These are phyloP conservation scores for Schwanniomyces sp. DNA, from an alignment of 805 yeast genomes.

Conservation along the genomic window DNA sequence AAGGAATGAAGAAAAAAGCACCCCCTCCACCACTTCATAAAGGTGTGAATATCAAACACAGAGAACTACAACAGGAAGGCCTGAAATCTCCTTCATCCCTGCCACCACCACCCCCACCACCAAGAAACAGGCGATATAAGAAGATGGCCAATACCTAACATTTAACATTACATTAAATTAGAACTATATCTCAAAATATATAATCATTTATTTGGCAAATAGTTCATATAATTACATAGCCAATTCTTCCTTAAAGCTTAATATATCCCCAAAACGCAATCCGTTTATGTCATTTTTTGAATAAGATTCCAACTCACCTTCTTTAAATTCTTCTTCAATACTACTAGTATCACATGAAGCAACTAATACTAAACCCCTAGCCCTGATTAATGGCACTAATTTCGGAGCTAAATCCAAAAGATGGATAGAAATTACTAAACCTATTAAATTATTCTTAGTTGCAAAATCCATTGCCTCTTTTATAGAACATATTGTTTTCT, in stretches of 20 bases:
- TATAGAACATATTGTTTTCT: conserved; percentile 58
- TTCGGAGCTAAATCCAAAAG: conserved; percentile 73
- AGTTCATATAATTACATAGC: conserved; percentile 18
- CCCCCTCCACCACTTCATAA: conserved; percentile 37
- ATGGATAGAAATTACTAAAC: conserved; percentile 74
- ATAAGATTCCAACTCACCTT: conserved; percentile 34
- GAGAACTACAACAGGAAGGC: neutral
- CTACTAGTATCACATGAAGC: conserved; percentile 50
- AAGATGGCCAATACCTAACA: neutral
- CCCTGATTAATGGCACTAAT: conserved; percentile 69
- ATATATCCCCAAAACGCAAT: conserved; percentile 57
- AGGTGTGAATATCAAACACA: neutral
- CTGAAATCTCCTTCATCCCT: neutral
- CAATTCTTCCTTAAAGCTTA: conserved; percentile 63
- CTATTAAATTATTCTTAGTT: conserved; percentile 77
- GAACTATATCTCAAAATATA: neutral
- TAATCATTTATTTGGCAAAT: neutral
- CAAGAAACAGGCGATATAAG: conserved; percentile 21
- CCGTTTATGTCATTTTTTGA: conserved; percentile 62
- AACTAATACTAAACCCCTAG: conserved; percentile 81
- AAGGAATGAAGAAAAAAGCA: conserved; percentile 33
- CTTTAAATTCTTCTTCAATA: conserved; percentile 18
- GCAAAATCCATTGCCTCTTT: conserved; percentile 85
- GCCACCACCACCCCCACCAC: conserved; percentile 39
- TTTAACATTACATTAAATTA: neutral